Evolutionary conservation across 225 moss, liverwort and hornwort genomes (phyloP), one percentile per base, ranked within the genome.

Genomic region (Straminergon stramineum): DNA sequence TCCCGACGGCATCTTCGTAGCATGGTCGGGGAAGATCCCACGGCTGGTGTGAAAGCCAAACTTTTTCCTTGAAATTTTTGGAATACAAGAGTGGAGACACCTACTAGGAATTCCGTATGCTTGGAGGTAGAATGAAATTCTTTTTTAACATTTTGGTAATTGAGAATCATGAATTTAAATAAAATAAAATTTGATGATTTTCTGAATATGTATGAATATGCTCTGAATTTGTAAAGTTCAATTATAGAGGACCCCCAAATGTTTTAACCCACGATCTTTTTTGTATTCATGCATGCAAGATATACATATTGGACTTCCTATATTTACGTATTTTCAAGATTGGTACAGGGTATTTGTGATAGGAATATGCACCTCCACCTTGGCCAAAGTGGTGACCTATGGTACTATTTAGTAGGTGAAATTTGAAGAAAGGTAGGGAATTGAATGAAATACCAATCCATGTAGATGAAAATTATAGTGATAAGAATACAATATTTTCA

Each of bases 311-410:
- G 35, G 14, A 53, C 35, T 14, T 77, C 3, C 0, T 78, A 15
- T 10, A 37, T 24, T 0, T 35, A 55, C 0, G 0, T 35, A 77
- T 53, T 55, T 55, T 2, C 3, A 56, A 78, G 6, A 23, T 9
- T 55, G 1, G 1, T 55, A 35, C 15, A 23, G 3, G 3, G 2
- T 35, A 78, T 1, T 1, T 15, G 3, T 53, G 2, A 55, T 0
- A 35, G 2, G 9, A 78, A 37, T 37, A 34, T 3, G 1, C 52
- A 2, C 21, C 12, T 76, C 8, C 1, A 52, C 8, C 5, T 12
- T 13, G 32, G 2, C 8, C 0, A 51, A 3, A 32, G 32, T 52
- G 0, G 20, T 4, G 2, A 51, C 4, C 1, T 48, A 31, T 51
- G 17, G 31, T 18, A 41, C 31, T 31, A 1, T 51, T 19, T 32